Percentiles rank a stretch among this genome's conserved stretches.
phyloP scores from a whole-genome alignment of 78 protist species.

The Chrysochromulina parva region DNA sequence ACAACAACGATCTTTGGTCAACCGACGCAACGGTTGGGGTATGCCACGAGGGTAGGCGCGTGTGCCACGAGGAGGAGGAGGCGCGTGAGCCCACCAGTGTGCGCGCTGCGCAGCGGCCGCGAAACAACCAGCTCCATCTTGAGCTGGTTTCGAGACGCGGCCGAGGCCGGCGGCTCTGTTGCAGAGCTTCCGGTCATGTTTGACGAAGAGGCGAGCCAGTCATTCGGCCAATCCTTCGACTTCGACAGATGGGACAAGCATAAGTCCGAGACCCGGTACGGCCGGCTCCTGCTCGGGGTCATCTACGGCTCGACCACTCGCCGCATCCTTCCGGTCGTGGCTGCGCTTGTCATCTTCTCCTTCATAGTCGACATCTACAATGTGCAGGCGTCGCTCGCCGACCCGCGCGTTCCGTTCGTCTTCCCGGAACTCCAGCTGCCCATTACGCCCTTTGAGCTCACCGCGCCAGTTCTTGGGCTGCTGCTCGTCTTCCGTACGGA shows the following conservation, averaged over 20 bases:
- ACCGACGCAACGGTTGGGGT: too few relatives aligned
- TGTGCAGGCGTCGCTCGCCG: too few relatives aligned
- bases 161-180: too few relatives aligned
- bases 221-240: background rate
- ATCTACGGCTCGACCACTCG: background rate
- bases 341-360: background rate
- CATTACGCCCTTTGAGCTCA: background rate
- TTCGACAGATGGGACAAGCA: background rate
- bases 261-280: background rate
- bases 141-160: too few relatives aligned
- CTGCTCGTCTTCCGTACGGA: slow-evolving; percentile 1
- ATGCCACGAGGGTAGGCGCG: too few relatives aligned
- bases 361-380: too few relatives aligned
- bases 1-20: too few relatives aligned
- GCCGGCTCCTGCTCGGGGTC: background rate
- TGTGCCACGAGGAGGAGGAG: too few relatives aligned
- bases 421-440: background rate
- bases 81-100: too few relatives aligned
- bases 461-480: background rate
- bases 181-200: background rate
- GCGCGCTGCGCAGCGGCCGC: too few relatives aligned
- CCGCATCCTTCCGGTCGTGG: background rate
- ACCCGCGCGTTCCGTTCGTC: too few relatives aligned
- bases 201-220: background rate
- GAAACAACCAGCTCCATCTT: too few relatives aligned